Percentiles rank a stretch among this genome's conserved stretches.
Evolutionary conservation across 257 asterid species (phyloP).

Genomic region (Paraleonurus japonicus): DNA sequence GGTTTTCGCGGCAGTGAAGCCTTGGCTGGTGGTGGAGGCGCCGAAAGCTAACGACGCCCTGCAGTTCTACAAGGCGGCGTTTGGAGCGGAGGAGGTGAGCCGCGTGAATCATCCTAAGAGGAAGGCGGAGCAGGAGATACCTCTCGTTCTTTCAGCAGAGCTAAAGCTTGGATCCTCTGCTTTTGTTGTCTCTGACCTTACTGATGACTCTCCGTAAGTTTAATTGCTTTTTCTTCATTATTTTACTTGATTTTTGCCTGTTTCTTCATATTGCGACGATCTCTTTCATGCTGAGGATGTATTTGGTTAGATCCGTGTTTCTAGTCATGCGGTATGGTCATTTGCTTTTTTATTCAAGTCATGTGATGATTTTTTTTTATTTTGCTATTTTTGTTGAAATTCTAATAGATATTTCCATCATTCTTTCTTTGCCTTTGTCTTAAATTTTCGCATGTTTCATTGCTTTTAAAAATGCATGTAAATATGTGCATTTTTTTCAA

Average conservation of each 20-base stretch:
- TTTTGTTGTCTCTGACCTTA: constrained; percentile 58
- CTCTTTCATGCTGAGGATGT: not conserved
- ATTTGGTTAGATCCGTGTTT: constrained; percentile 17
- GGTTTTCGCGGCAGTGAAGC: constrained; percentile 45
- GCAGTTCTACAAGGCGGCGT: constrained; percentile 66
- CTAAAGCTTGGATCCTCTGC: constrained; percentile 53
- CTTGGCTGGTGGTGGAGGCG: constrained; percentile 57
- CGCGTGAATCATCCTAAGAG: constrained; percentile 62
- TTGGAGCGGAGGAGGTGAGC: constrained; percentile 73
- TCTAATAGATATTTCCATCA: not conserved
- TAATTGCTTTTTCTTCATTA: not conserved
- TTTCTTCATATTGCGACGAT: not conserved
- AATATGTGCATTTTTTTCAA: not conserved
- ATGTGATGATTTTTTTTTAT: not conserved
- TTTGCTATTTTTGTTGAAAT: not conserved
- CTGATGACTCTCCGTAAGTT: constrained; percentile 49
- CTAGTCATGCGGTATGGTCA: not conserved
- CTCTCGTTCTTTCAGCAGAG: constrained; percentile 52
- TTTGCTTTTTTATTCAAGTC: no score
- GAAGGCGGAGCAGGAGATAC: constrained; percentile 78
- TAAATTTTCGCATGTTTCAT: not conserved
- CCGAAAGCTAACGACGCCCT: constrained; percentile 66
- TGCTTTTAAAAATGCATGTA: not conserved
- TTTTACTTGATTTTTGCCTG: not conserved
- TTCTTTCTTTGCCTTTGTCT: no score